Evolutionary conservation across 495 filamentous ascomycete species (phyloP).

Genomic region (Talaromyces borbonicus): DNA sequence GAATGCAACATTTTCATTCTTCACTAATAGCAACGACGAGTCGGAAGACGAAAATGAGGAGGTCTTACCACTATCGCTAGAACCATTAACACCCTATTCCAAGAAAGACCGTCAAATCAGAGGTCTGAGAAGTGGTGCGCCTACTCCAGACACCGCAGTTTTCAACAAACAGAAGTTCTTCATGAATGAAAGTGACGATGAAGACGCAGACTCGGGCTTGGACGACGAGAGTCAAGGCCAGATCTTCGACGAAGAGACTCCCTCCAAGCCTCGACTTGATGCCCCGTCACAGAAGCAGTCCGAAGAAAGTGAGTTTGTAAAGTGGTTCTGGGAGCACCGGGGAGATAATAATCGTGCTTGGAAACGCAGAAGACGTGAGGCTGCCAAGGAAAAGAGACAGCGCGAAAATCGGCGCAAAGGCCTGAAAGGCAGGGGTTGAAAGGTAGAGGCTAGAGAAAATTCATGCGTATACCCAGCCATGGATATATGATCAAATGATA

Average conservation of each 20-base stretch:
- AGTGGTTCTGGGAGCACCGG: conserved; percentile 87
- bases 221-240: conserved; percentile 10
- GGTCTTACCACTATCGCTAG: conserved; percentile 16
- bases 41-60: conserved; percentile 35
- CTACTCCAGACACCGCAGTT: conserved; percentile 89
- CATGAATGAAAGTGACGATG: conserved; percentile 14
- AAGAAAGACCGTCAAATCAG: conserved; percentile 66
- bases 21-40: conserved; percentile 39
- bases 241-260: conserved; percentile 2
- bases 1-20: conserved; percentile 52
- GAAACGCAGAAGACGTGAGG: conserved; percentile 76
- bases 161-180: conserved; percentile 30
- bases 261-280: conserved; percentile 13
- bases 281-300: conserved; percentile 13
- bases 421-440: conserved; percentile 32
- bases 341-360: conserved; percentile 85
- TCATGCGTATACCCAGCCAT: neutral
- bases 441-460: neutral
- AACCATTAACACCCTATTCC: conserved; percentile 72
- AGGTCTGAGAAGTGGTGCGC: conserved; percentile 71
- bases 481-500: too few relatives aligned
- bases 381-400: conserved; percentile 77
- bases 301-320: conserved; percentile 62
- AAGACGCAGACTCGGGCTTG: conserved; percentile 10
- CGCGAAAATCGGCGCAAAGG: conserved; percentile 65